Conservation (phyloP, 1,284 basidiomycete genomes). For the Cystobasidium sp. region DNA sequence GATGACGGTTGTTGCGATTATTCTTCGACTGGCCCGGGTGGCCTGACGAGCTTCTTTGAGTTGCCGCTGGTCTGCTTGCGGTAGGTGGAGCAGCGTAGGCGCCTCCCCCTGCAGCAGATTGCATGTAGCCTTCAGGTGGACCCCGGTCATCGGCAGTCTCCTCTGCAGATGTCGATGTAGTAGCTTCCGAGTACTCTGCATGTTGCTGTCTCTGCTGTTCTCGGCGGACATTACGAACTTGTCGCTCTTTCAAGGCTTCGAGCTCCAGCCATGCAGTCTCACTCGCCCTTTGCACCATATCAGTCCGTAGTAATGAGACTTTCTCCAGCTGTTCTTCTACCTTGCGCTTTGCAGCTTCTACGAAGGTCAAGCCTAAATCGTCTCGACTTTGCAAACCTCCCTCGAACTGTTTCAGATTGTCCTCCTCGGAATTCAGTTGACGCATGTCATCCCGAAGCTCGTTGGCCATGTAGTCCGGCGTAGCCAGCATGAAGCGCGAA, state of each 20-base stretch:
- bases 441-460: conserved; percentile 71
- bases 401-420: conserved; percentile 68
- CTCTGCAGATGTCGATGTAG: conserved; percentile 31
- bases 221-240: conserved; percentile 38
- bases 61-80: background rate
- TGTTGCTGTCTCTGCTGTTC: conserved; percentile 18
- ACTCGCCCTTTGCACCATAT: conserved; percentile 54
- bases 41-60: background rate
- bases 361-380: conserved; percentile 75
- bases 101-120: background rate
- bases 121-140: conserved; percentile 18
- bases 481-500: conserved; percentile 94
- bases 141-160: conserved; percentile 22
- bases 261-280: conserved; percentile 68
- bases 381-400: conserved; percentile 65
- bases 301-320: conserved; percentile 72
- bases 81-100: background rate
- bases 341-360: conserved; percentile 76
- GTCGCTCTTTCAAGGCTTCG: conserved; percentile 59
- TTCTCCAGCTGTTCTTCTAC: conserved; percentile 77
- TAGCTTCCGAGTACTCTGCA: conserved; percentile 5
- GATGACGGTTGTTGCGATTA: conserved; percentile 62
- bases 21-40: conserved; percentile 13
- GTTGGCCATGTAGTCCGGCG: conserved; percentile 76
- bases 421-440: conserved; percentile 39